phyloP scores from a whole-genome alignment of 768 basidiomycete species.

The Suillus alpinus region DNA sequence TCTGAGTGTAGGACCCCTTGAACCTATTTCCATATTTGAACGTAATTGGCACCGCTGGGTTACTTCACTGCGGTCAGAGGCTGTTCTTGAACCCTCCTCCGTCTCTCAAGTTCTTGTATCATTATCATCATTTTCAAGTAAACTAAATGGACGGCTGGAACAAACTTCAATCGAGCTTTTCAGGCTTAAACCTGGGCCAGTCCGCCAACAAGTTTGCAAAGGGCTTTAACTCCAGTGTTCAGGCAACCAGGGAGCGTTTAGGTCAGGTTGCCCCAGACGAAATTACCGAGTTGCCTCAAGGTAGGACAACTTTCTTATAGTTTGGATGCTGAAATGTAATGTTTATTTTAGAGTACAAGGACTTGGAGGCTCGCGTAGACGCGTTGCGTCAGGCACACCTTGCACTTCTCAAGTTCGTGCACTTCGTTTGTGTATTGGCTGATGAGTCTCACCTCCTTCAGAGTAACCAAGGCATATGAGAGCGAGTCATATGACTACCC shows the following conservation, averaged over 20 bases:
- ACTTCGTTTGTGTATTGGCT: not conserved
- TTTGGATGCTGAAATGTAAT: not conserved
- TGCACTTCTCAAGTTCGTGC: constrained; percentile 64
- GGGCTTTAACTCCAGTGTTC: constrained; percentile 77
- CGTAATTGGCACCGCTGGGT: constrained; percentile 9
- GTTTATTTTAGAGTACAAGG: constrained; percentile 79
- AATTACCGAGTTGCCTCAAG: constrained; percentile 91
- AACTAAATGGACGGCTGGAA: constrained; percentile 54
- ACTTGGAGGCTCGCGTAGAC: constrained; percentile 93
- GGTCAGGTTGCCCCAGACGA: constrained; percentile 91
- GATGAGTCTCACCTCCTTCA: constrained; percentile 24
- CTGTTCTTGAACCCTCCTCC: not conserved
- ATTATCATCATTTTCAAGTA: not conserved
- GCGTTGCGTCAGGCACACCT: constrained; percentile 80
- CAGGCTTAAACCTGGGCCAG: constrained; percentile 67
- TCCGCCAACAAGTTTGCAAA: constrained; percentile 75
- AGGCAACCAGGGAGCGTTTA: constrained; percentile 83
- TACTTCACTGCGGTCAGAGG: constrained; percentile 2
- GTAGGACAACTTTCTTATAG: constrained; percentile 33
- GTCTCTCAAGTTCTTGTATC: not conserved
- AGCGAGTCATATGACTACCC: constrained; percentile 89
- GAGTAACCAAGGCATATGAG: constrained; percentile 87
- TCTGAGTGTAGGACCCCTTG: constrained; percentile 19
- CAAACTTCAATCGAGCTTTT: constrained; percentile 62
- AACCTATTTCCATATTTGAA: constrained; percentile 14